These are phyloP conservation scores for Amanita pallidorosea DNA, from an alignment of 768 basidiomycete species.

Conservation along the genomic window DNA sequence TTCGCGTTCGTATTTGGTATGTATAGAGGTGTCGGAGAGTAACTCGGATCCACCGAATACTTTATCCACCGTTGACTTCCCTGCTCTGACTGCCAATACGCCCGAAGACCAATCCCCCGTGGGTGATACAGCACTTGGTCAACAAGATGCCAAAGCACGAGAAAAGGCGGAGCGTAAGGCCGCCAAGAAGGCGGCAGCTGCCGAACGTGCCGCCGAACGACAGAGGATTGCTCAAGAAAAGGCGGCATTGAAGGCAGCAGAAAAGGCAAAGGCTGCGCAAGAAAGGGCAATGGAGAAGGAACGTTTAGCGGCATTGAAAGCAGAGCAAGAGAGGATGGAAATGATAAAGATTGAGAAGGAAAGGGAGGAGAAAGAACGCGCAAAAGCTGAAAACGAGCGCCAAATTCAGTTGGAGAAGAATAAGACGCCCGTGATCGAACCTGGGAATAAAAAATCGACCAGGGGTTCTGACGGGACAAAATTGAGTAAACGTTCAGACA, in stretches of 20 bases:
- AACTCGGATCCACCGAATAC: constrained; percentile 35
- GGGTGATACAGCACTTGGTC: constrained; percentile 9
- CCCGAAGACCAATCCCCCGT: constrained; percentile 16
- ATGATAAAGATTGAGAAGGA: constrained; percentile 19
- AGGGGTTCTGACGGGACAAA: constrained; percentile 13
- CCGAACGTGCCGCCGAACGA: constrained; percentile 52
- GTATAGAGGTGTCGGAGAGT: neutral
- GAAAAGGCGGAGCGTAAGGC: constrained; percentile 55
- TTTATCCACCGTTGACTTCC: constrained; percentile 68
- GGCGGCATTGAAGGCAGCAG: constrained; percentile 39
- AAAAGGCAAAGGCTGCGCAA: constrained; percentile 40
- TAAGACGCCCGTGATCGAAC: constrained; percentile 11
- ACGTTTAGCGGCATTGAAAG: constrained; percentile 26
- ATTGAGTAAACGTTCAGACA: constrained; percentile 8
- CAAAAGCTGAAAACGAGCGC: constrained; percentile 25
- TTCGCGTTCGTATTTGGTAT: constrained; percentile 15
- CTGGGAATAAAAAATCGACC: constrained; percentile 17
- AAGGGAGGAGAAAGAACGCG: constrained; percentile 23
- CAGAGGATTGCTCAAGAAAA: constrained; percentile 49
- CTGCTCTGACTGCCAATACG: constrained; percentile 43
- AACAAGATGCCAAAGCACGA: constrained; percentile 1
- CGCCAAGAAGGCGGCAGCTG: constrained; percentile 52
- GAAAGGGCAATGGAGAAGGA: constrained; percentile 50
- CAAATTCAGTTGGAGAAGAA: constrained; percentile 12
- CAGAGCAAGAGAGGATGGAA: constrained; percentile 21